phyloP scores from a whole-genome alignment of 257 asterid species.

The Prunella vulgaris region DNA sequence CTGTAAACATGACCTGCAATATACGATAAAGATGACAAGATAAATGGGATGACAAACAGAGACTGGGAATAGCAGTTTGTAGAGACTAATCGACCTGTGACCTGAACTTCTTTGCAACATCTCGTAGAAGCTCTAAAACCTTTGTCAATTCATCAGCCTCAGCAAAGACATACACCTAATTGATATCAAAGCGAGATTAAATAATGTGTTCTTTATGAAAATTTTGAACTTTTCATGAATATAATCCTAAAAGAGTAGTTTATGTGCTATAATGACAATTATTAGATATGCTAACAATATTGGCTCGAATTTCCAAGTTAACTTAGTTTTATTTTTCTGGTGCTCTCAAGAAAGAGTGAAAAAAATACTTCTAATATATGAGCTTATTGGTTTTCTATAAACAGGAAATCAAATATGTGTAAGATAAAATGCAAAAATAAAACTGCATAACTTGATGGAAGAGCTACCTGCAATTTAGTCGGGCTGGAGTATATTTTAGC shows the following conservation, averaged over 20 bases:
- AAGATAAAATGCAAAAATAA: neutral
- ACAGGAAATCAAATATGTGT: neutral
- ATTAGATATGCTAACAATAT: neutral
- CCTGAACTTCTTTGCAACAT: slow-evolving; percentile 68
- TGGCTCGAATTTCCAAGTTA: neutral
- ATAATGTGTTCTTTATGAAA: neutral
- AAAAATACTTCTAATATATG: neutral
- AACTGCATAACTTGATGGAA: slow-evolving; percentile 8
- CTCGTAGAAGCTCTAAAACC: slow-evolving; percentile 58
- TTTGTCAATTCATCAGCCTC: slow-evolving; percentile 57
- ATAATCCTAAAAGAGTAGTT: neutral
- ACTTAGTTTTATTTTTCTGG: neutral
- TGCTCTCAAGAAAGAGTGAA: neutral
- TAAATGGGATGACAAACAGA: slow-evolving; percentile 3
- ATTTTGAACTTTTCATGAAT: neutral
- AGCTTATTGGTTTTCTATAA: neutral
- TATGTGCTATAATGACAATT: neutral
- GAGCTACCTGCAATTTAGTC: slow-evolving; percentile 67
- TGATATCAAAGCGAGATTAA: slow-evolving; percentile 15
- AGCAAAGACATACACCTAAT: slow-evolving; percentile 75
- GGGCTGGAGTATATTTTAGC: slow-evolving; percentile 70
- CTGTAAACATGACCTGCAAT: slow-evolving; percentile 74
- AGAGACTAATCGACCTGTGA: slow-evolving; percentile 51
- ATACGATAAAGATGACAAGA: slow-evolving; percentile 15
- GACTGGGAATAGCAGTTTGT: neutral